Percentiles rank a stretch among this genome's conserved stretches.
Evolutionary conservation across 176 grass and related monocot species (phyloP).

Genomic region (Saccharum spontaneum): DNA sequence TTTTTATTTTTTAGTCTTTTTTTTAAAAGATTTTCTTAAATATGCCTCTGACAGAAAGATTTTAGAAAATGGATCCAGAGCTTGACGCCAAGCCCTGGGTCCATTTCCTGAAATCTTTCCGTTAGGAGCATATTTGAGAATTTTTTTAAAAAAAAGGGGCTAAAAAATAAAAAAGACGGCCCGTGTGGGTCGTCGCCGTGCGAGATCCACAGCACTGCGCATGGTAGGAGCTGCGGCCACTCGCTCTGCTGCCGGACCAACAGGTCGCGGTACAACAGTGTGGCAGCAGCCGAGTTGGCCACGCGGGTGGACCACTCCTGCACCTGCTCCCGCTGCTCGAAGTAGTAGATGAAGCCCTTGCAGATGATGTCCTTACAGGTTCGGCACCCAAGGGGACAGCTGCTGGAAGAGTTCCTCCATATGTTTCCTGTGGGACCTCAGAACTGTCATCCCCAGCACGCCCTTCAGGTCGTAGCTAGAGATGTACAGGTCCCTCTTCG

Average conservation of each 20-base stretch:
- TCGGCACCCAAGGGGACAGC: slow-evolving; percentile 5
- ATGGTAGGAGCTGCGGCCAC: background rate
- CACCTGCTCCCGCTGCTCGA: background rate
- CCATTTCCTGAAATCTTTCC: too few relatives aligned
- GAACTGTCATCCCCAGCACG: background rate
- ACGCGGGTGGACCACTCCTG: background rate
- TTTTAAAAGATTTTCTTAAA: too few relatives aligned
- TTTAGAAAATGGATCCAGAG: too few relatives aligned
- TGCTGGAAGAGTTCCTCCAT: background rate
- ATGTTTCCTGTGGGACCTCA: background rate
- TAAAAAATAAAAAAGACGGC: too few relatives aligned
- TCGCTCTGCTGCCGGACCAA: too few relatives aligned
- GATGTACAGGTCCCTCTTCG: background rate
- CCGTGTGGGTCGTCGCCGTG: background rate
- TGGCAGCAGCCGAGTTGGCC: background rate
- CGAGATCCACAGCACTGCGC: background rate
- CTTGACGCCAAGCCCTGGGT: too few relatives aligned
- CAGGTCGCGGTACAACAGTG: slow-evolving; percentile 10
- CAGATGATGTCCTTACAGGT: slow-evolving; percentile 17
- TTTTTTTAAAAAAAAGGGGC: too few relatives aligned
- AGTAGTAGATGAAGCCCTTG: slow-evolving; percentile 33
- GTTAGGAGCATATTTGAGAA: too few relatives aligned
- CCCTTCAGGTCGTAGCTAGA: background rate
- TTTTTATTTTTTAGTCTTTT: too few relatives aligned
- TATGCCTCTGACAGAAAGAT: too few relatives aligned